Evolutionary conservation across 2,329 filamentous ascomycete genomes (phyloP).

Genomic region (Phyllosticta citribraziliensis): DNA sequence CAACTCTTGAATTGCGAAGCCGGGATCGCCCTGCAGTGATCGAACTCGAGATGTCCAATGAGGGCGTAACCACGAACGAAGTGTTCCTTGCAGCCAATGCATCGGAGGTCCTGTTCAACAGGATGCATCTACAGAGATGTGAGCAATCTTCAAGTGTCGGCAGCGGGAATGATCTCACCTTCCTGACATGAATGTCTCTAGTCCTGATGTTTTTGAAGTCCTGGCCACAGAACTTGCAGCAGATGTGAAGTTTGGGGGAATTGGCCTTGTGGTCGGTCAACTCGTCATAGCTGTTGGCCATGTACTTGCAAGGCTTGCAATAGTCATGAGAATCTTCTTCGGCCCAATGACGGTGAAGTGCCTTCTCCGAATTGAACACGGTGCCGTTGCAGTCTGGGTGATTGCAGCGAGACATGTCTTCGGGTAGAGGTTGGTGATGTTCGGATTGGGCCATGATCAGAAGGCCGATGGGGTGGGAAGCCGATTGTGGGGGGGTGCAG

Average conservation of each 20-base stretch:
- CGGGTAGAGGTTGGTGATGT: too few relatives aligned
- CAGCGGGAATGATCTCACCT: slow-evolving; percentile 27
- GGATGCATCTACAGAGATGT: slow-evolving; percentile 35
- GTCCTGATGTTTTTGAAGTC: slow-evolving; percentile 47
- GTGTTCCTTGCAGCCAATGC: slow-evolving; percentile 40
- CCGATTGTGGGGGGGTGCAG: too few relatives aligned
- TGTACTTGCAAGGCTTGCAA: slow-evolving; percentile 34
- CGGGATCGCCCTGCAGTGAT: slow-evolving; percentile 37
- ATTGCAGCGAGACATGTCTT: slow-evolving; percentile 30
- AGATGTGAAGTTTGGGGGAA: slow-evolving; percentile 35
- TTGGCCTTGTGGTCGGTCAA: slow-evolving; percentile 39
- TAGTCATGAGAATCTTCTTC: slow-evolving; percentile 34
- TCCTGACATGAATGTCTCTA: slow-evolving; percentile 41
- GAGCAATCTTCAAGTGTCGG: not conserved
- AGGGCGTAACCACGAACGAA: slow-evolving; percentile 42
- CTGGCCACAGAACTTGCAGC: slow-evolving; percentile 46
- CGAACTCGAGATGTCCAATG: slow-evolving; percentile 46
- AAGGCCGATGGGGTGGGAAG: too few relatives aligned
- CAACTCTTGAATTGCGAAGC: slow-evolving; percentile 36
- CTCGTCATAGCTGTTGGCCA: slow-evolving; percentile 37
- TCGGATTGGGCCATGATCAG: too few relatives aligned
- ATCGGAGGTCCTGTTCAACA: slow-evolving; percentile 40
- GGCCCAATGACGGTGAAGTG: slow-evolving; percentile 44
- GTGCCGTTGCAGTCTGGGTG: slow-evolving; percentile 34
- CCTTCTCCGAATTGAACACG: slow-evolving; percentile 35